These are phyloP conservation scores for Hanseniaspora gamundiae DNA, from an alignment of 1,139 yeast species.

Conservation along the genomic window DNA sequence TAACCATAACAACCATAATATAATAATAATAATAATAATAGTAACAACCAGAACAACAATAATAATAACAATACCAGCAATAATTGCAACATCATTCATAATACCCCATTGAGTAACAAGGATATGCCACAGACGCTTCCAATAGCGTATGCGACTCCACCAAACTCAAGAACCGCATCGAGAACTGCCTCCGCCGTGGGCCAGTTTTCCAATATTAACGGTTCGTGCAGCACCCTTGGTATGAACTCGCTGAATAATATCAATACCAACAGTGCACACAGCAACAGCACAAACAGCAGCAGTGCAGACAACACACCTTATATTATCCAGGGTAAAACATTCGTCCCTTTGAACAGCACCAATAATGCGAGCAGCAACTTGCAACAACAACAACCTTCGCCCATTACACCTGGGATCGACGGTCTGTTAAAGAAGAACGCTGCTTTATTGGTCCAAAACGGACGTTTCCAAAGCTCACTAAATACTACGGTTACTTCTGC, in stretches of 20 bases:
- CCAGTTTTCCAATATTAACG: too few species aligned
- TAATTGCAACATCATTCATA: not conserved
- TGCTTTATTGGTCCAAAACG: too few species aligned
- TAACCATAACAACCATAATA: not conserved
- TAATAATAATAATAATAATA: not conserved
- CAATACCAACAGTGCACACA: too few species aligned
- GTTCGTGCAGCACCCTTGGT: too few species aligned
- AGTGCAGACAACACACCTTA: not conserved
- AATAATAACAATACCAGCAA: not conserved
- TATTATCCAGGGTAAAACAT: not conserved
- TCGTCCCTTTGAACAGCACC: not conserved
- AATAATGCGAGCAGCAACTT: not conserved
- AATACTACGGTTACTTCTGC: not conserved
- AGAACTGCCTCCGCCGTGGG: not conserved
- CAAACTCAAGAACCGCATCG: constrained; percentile 1
- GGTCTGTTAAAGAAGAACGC: too few species aligned
- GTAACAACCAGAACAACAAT: not conserved
- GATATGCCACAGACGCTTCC: not conserved
- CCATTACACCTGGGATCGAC: too few species aligned
- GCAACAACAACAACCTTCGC: not conserved
- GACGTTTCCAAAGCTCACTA: not conserved
- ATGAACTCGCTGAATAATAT: too few species aligned
- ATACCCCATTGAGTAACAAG: not conserved
- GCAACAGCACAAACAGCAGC: too few species aligned
- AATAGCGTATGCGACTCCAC: not conserved